Conservation (phyloP, 768 basidiomycete species). For the Peribolospora kevripleyi region DNA sequence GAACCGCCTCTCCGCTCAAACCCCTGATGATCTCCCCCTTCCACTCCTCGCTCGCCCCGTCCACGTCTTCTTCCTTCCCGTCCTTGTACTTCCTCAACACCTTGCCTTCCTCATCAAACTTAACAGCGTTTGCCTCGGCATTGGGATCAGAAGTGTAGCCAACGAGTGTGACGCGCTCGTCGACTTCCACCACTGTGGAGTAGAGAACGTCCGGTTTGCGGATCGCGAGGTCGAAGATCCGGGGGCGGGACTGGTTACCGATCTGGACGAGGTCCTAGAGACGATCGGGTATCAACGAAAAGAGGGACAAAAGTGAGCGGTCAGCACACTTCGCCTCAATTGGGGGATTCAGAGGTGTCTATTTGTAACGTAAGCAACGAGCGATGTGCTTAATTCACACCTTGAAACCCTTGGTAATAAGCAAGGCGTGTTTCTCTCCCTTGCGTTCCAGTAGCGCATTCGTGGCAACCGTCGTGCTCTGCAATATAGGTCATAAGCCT, state of each 20-base stretch:
- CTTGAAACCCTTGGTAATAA: constrained; percentile 76
- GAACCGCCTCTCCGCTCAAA: constrained; percentile 67
- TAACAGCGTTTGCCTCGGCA: constrained; percentile 45
- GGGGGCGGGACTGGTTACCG: constrained; percentile 81
- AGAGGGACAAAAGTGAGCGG: neutral
- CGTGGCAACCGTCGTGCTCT: constrained; percentile 65
- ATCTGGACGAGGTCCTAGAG: constrained; percentile 55
- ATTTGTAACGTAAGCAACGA: too few relatives aligned
- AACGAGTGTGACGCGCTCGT: constrained; percentile 82
- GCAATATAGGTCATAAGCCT: neutral
- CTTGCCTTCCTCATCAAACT: constrained; percentile 49
- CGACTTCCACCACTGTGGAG: constrained; percentile 45
- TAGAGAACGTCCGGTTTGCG: constrained; percentile 31
- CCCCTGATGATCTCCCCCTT: constrained; percentile 42
- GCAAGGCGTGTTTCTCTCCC: constrained; percentile 67
- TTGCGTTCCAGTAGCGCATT: constrained; percentile 88
- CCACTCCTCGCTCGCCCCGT: constrained; percentile 35
- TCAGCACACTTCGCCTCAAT: neutral
- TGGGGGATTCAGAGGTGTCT: neutral
- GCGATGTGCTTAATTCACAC: constrained; percentile 3
- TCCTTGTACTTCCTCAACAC: constrained; percentile 46
- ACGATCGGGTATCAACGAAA: neutral
- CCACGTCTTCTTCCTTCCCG: constrained; percentile 46
- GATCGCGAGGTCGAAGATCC: constrained; percentile 86
- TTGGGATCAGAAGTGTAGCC: constrained; percentile 79